Base-by-base conservation (phyloP, 306 rosid species). In the Amphicarpaea edgeworthii region DNA sequence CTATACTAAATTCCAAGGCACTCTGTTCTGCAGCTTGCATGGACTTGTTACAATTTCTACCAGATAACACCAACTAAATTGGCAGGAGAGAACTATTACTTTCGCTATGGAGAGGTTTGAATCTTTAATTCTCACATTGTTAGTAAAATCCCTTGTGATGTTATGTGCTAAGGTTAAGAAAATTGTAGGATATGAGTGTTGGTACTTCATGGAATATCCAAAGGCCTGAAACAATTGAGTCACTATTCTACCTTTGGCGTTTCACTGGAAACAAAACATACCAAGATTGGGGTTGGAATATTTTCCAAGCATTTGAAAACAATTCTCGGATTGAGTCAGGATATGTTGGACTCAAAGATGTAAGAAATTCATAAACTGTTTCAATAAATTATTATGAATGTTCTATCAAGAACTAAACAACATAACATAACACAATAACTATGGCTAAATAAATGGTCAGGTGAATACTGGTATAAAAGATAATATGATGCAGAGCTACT, bases 261-360 rank as follows among this genome's bases (percentile, higher is more conserved):
- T 43, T 96, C 64, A 96, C 99, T 62, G 90, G 90, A 74, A 96
- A 96, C 85, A 86, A 85, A 86, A 96, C 99, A 70, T 96, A 96
- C 91, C 93, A 85, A 83, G 98, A 96, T 43, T 96, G 99, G 99
- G 98, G 96, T 81, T 92, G 99, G 98, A 81, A 96, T 82, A 96
- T 93, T 79, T 96, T 96, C 74, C 91, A 85, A 82, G 99, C 99
- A 81, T 96, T 96, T 77, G 99, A 96, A 76, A 88, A 82, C 80
- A 90, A 90, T 90, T 90, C 94, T 72, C 96, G 98, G 68, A 21
- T 85, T 0, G 99, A 90, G 65, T 23, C 93, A 0, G 99, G 99
- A 80, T 96, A 96, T 55, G 99, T 96, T 74, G 99, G 99, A 66
- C 90, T 96, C 42, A 90, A 75, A 92, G 98, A 96, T 80, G 99